Conservation (phyloP, 768 basidiomycete genomes). For the Tremella mesenterica region DNA sequence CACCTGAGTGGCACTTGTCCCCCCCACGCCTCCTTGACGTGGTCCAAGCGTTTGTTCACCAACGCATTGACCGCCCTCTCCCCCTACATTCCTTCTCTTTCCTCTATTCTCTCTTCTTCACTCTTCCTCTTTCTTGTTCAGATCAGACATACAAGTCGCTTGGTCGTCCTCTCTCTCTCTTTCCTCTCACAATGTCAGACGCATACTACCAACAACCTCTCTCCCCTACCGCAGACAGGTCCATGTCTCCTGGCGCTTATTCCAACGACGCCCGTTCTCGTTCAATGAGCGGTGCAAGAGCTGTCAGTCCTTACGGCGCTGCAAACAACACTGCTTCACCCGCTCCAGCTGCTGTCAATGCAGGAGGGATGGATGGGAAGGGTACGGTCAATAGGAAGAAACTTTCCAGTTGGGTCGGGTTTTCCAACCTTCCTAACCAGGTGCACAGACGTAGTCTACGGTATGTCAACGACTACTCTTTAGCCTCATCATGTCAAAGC, state of each 20-base stretch:
- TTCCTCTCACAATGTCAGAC: conserved; percentile 19
- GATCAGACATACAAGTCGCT: not conserved
- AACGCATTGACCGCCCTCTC: conserved; percentile 3
- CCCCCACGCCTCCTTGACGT: conserved; percentile 16
- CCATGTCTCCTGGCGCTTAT: not conserved
- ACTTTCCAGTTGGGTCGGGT: conserved; percentile 44
- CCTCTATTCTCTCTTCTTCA: not conserved
- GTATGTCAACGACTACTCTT: conserved; percentile 51
- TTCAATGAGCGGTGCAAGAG: not conserved
- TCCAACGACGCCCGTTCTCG: not conserved
- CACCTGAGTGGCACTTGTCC: conserved; percentile 18
- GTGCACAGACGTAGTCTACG: conserved; percentile 96
- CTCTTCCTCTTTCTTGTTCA: conserved; percentile 1
- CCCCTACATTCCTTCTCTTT: conserved; percentile 3
- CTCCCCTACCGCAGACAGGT: conserved; percentile 9
- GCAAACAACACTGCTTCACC: conserved; percentile 3
- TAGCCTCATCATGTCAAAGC: not conserved
- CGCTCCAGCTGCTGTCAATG: conserved; percentile 10
- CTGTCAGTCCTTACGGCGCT: conserved; percentile 1
- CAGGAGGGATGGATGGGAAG: not conserved
- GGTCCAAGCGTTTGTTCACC: not conserved
- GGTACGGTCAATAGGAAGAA: conserved; percentile 29
- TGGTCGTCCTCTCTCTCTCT: not conserved
- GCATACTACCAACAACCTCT: conserved; percentile 20
- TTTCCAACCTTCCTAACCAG: conserved; percentile 97